Percentiles rank a stretch among this genome's conserved stretches.
Evolutionary conservation across 768 basidiomycete species (phyloP).

Genomic region (Panaeolus cyanescens): DNA sequence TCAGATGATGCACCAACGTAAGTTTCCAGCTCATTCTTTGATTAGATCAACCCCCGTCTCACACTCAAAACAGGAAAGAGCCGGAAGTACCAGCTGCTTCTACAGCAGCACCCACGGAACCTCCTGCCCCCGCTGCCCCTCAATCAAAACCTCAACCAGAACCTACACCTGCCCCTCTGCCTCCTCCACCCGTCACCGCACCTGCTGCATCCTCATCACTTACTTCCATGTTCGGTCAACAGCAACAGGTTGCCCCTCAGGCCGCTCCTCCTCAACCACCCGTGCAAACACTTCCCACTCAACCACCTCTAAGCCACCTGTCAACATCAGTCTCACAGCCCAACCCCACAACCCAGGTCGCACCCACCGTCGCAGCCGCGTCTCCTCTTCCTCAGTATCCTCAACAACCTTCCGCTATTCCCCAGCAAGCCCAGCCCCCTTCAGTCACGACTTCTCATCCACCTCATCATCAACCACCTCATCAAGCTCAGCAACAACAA

Average conservation of each 20-base stretch:
- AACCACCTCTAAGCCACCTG: constrained; percentile 29
- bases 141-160: constrained; percentile 32
- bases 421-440: constrained; percentile 25
- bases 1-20: constrained; percentile 58
- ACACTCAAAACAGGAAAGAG: not conserved
- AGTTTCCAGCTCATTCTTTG: not conserved
- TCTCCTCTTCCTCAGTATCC: constrained; percentile 45
- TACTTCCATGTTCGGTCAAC: constrained; percentile 50
- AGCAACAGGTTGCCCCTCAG: constrained; percentile 30
- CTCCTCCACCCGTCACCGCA: constrained; percentile 39
- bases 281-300: constrained; percentile 28
- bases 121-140: constrained; percentile 25
- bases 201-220: constrained; percentile 39
- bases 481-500: constrained; percentile 34
- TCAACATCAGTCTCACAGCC: constrained; percentile 43
- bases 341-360: constrained; percentile 28
- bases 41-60: not conserved
- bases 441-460: constrained; percentile 15
- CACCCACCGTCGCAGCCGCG: constrained; percentile 28
- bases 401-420: constrained; percentile 36
- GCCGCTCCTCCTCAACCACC: constrained; percentile 35
- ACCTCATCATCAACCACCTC: constrained; percentile 28
- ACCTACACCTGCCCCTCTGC: constrained; percentile 32
- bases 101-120: constrained; percentile 35
- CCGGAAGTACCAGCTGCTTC: constrained; percentile 35